Evolutionary conservation across 257 asterid genomes (phyloP).

Genomic region (Solanum chiquidenum): DNA sequence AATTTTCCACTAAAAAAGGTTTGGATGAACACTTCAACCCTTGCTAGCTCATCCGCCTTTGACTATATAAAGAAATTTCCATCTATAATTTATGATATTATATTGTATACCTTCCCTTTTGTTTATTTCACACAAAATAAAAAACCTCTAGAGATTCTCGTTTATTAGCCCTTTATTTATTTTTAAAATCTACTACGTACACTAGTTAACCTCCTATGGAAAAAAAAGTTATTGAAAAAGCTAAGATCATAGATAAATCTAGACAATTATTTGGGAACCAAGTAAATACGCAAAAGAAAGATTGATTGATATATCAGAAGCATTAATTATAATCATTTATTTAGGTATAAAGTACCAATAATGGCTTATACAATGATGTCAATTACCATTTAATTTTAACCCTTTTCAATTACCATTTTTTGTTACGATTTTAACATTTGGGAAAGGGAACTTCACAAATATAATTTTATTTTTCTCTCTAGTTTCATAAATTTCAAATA

Average conservation of each 20-base stretch:
- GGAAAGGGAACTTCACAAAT: constrained; percentile 7
- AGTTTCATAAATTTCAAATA: no score
- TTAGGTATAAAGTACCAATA: not conserved
- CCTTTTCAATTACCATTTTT: not conserved
- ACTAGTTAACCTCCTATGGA: not conserved
- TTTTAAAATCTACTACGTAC: not conserved
- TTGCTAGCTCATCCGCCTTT: not conserved
- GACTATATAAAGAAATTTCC: not conserved
- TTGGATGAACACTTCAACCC: fast-evolving
- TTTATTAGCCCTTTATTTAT: no score
- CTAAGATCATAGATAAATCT: not conserved
- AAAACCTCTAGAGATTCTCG: no score
- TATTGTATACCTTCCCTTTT: not conserved
- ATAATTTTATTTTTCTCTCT: no score
- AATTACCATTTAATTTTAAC: not conserved
- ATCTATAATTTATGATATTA: not conserved
- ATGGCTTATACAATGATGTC: not conserved
- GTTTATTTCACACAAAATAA: not conserved
- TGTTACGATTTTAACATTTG: not conserved
- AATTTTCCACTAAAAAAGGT: no score
- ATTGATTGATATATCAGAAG: not conserved
- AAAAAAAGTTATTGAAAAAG: not conserved
- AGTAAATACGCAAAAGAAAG: not conserved
- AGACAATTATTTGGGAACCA: not conserved
- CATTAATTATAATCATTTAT: not conserved